Evolutionary conservation across 2,329 filamentous ascomycete species (phyloP).

Genomic region (Colletotrichum sp.): DNA sequence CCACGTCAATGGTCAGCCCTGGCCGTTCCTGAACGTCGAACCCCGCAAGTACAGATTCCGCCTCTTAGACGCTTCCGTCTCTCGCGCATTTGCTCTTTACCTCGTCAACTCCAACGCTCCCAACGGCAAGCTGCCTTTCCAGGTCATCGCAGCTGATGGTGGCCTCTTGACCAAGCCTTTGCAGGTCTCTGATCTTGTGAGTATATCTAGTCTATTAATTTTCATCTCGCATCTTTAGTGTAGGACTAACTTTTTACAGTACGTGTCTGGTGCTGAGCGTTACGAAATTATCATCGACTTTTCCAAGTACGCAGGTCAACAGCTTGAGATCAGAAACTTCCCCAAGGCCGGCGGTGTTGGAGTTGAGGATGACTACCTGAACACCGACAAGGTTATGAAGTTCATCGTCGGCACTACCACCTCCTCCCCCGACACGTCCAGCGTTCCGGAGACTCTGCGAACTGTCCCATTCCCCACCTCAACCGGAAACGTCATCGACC

Average conservation of each 20-base stretch:
- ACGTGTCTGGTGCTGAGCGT: neutral
- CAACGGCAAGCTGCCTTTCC: constrained; percentile 45
- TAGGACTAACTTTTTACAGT: neutral
- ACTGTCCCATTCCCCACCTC: neutral
- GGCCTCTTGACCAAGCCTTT: constrained; percentile 55
- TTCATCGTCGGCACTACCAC: neutral
- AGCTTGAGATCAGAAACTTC: neutral
- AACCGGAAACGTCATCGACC: neutral
- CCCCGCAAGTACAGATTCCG: neutral
- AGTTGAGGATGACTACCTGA: neutral
- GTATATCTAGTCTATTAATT: neutral
- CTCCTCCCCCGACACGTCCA: neutral
- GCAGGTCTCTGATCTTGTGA: neutral
- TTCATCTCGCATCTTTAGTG: neutral
- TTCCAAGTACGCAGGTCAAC: neutral
- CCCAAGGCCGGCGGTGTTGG: neutral
- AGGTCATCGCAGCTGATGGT: constrained; percentile 59
- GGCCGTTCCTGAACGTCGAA: neutral
- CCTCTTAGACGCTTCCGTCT: constrained; percentile 51
- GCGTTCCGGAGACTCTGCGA: neutral
- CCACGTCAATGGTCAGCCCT: constrained; percentile 40
- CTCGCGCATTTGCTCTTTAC: constrained; percentile 52
- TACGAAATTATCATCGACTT: neutral
- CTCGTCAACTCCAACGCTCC: constrained; percentile 38
- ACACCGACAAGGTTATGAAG: neutral